Percentiles rank a stretch among this genome's conserved stretches.
Evolutionary conservation across 768 basidiomycete species (phyloP).

Genomic region (Kwoniella europaea): DNA sequence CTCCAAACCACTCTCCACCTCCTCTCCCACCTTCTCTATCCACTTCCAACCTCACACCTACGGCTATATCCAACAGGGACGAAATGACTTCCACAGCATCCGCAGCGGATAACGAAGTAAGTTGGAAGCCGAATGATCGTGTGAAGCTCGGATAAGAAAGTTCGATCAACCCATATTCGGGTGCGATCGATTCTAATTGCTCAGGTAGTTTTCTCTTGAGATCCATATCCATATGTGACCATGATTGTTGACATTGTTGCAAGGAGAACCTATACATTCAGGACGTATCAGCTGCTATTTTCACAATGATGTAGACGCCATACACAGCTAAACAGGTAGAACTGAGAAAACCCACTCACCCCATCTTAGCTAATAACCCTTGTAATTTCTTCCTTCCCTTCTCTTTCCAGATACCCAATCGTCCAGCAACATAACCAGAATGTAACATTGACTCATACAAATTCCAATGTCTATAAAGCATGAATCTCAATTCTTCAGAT

Average conservation of each 20-base stretch:
- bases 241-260: constrained; percentile 89
- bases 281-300: not conserved
- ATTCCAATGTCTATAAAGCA: constrained; percentile 95
- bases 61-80: constrained; percentile 87
- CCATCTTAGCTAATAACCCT: constrained; percentile 96
- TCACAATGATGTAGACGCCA: not conserved
- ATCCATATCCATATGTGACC: constrained; percentile 94
- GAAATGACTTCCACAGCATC: constrained; percentile 89
- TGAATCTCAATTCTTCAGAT: constrained; percentile 89
- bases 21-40: constrained; percentile 87
- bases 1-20: constrained; percentile 96
- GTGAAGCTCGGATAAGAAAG: constrained; percentile 92
- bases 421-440: constrained; percentile 92
- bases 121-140: constrained; percentile 86
- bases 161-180: constrained; percentile 93
- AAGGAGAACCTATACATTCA: constrained; percentile 76
- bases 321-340: not conserved
- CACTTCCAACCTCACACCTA: constrained; percentile 85
- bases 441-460: constrained; percentile 98
- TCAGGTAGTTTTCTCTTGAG: constrained; percentile 78
- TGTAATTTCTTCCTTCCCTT: constrained; percentile 84
- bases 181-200: constrained; percentile 85
- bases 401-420: constrained; percentile 96
- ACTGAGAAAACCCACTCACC: constrained; percentile 63
- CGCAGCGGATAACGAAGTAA: constrained; percentile 84